Conservation (phyloP, 768 basidiomycete species). For the Tricholoma terreum region DNA sequence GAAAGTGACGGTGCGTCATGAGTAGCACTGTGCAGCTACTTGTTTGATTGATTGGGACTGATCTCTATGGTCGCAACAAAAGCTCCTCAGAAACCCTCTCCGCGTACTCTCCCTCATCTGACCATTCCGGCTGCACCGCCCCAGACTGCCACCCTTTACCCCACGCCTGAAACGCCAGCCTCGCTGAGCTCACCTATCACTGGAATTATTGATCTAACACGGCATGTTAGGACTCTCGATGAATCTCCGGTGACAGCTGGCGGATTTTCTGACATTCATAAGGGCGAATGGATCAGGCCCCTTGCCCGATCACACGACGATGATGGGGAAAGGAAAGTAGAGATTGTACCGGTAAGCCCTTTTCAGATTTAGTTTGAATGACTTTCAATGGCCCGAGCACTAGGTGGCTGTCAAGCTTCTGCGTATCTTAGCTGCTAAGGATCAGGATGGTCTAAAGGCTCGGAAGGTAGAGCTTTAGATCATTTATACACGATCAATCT, state of each 20-base stretch:
- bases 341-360: slow-evolving; percentile 5
- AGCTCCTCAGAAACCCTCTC: no score
- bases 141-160: no score
- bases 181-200: slow-evolving; percentile 28
- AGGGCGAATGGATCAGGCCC: slow-evolving; percentile 32
- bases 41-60: no score
- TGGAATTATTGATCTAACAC: slow-evolving; percentile 33
- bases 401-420: slow-evolving; percentile 51
- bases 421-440: slow-evolving; percentile 30
- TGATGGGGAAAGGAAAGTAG: slow-evolving; percentile 5
- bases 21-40: no score
- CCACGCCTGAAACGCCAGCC: slow-evolving; percentile 26
- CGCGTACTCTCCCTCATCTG: no score
- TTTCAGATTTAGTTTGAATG: not conserved
- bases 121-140: not conserved
- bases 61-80: no score
- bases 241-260: slow-evolving; percentile 40
- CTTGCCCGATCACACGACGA: not conserved
- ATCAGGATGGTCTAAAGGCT: slow-evolving; percentile 32
- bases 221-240: slow-evolving; percentile 21
- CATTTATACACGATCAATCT: not conserved
- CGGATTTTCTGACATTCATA: slow-evolving; percentile 48
- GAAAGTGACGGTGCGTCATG: no score
- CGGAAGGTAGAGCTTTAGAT: slow-evolving; percentile 25
- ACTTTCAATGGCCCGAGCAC: not conserved